These are phyloP conservation scores for Flaveria ramosissima DNA, from an alignment of 129 eudicot species.

Conservation along the genomic window DNA sequence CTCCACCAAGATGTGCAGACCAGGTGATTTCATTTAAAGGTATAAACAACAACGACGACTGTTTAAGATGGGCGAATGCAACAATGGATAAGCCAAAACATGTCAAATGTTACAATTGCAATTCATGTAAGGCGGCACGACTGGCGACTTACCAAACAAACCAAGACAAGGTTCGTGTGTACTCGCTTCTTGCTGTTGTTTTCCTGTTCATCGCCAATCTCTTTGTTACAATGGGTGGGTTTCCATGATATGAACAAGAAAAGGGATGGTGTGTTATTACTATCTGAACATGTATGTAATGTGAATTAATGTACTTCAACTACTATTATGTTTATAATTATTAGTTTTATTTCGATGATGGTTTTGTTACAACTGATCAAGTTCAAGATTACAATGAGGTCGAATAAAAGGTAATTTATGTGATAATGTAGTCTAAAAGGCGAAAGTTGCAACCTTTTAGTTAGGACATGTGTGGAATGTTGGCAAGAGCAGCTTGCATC, in stretches of 20 bases:
- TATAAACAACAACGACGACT: constrained; percentile 28
- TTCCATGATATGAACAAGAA: constrained; percentile 20
- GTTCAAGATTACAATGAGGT: neutral
- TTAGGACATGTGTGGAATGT: constrained; percentile 48
- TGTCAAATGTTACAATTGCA: constrained; percentile 37
- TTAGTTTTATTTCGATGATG: too few species aligned
- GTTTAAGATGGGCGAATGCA: constrained; percentile 36
- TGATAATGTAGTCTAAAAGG: constrained; percentile 18
- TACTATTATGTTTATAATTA: neutral
- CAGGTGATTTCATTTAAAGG: constrained; percentile 16
- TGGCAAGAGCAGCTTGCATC: constrained; percentile 68
- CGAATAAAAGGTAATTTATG: neutral
- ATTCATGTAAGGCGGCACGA: constrained; percentile 45
- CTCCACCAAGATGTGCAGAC: constrained; percentile 35
- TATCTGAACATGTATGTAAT: constrained; percentile 30
- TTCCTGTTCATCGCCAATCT: constrained; percentile 35
- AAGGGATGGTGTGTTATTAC: neutral
- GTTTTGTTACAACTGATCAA: neutral
- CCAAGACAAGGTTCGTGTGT: constrained; percentile 36
- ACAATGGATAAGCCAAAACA: constrained; percentile 19
- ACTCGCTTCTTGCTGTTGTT: constrained; percentile 25
- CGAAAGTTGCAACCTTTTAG: constrained; percentile 15
- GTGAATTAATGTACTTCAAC: neutral
- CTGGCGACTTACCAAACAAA: constrained; percentile 36
- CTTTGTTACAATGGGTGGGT: constrained; percentile 34